These are phyloP conservation scores for Henckelia pumila DNA, from an alignment of 257 asterid genomes.

Conservation along the genomic window DNA sequence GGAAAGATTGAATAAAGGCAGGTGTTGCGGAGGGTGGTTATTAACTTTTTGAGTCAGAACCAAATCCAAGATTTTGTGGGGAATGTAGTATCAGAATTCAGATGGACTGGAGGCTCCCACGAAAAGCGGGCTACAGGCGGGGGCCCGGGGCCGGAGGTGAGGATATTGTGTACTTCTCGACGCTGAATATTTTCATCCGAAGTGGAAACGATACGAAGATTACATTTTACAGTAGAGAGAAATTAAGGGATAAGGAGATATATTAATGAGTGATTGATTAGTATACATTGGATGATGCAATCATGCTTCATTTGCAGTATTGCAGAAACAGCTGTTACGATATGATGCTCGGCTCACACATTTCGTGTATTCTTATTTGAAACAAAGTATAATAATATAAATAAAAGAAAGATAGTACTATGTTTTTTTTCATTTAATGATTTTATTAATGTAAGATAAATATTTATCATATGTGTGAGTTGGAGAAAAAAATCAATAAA, in stretches of 20 bases:
- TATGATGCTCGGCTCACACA: neutral
- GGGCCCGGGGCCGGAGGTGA: neutral
- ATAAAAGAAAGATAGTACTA: no score
- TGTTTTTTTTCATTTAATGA: no score
- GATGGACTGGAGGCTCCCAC: neutral
- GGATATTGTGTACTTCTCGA: neutral
- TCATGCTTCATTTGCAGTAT: neutral
- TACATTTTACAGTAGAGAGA: neutral
- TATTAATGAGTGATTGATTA: neutral
- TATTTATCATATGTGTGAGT: no score
- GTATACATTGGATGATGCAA: no score
- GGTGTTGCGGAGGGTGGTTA: no score
- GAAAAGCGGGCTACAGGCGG: neutral
- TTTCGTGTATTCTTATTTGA: neutral
- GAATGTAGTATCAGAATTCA: no score
- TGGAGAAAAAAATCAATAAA: no score
- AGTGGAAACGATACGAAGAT: neutral
- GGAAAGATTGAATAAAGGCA: no score
- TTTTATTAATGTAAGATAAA: no score
- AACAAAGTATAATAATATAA: no score
- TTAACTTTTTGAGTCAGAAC: neutral
- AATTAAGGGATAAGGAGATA: neutral
- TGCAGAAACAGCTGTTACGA: neutral
- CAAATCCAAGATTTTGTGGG: neutral
- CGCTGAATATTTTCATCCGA: no score